Percentiles rank a stretch among this genome's conserved stretches.
phyloP scores from a whole-genome alignment of 192 early-diverging fungal species.

The Phycomyces blakesleeanus region DNA sequence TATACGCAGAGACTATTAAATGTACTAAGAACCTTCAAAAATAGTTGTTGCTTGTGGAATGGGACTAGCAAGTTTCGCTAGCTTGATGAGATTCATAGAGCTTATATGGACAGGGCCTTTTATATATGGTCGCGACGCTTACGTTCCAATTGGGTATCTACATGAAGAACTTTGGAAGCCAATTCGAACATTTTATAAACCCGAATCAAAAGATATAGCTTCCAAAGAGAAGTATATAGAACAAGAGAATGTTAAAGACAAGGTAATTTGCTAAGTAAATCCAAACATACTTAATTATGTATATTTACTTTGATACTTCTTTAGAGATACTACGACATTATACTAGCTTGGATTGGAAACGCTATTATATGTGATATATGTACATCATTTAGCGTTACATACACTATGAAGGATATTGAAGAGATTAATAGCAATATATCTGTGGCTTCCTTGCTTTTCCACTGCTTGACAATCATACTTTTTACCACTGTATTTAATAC shows the following conservation, averaged over 20 bases:
- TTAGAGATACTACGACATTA: slow-evolving; percentile 11
- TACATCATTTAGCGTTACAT: neutral
- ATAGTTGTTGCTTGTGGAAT: too few relatives aligned
- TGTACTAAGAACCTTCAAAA: too few relatives aligned
- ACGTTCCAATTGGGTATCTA: neutral
- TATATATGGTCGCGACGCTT: slow-evolving; percentile 2
- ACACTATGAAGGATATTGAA: neutral
- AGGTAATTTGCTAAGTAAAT: too few relatives aligned
- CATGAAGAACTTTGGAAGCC: slow-evolving; percentile 7
- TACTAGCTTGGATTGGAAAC: neutral
- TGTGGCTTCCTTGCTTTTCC: neutral
- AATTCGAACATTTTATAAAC: neutral
- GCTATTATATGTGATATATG: neutral
- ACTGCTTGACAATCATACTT: neutral
- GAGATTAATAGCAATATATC: neutral
- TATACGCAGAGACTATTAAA: too few relatives aligned
- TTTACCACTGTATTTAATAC: neutral
- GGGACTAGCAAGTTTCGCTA: too few relatives aligned
- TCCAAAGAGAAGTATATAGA: slow-evolving; percentile 5
- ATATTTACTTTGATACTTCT: too few relatives aligned
- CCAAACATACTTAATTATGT: too few relatives aligned
- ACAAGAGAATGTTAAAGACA: slow-evolving; percentile 5
- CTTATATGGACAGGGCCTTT: neutral
- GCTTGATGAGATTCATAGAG: slow-evolving; percentile 3
- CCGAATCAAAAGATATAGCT: too few relatives aligned